These are phyloP conservation scores for Ganoderma resinaceum DNA, from an alignment of 1,284 basidiomycete species.

Conservation along the genomic window DNA sequence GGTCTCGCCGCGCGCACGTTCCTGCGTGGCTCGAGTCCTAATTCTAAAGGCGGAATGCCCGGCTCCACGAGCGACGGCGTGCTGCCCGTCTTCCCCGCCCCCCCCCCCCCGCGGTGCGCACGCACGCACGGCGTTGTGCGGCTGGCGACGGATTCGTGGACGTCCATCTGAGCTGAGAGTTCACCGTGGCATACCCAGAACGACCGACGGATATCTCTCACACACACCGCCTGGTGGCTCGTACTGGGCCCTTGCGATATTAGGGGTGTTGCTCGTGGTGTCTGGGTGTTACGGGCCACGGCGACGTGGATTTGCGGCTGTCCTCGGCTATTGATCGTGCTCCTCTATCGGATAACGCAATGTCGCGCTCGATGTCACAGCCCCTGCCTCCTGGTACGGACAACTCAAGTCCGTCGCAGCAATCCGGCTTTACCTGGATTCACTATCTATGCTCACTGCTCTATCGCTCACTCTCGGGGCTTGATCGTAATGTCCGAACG, in stretches of 20 bases:
- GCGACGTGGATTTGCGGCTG: not conserved
- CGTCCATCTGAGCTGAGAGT: not conserved
- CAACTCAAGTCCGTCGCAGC: constrained; percentile 3
- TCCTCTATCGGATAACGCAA: not conserved
- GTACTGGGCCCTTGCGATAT: not conserved
- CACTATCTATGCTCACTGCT: not conserved
- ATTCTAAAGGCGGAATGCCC: not conserved
- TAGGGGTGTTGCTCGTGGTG: not conserved
- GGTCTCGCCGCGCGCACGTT: not conserved
- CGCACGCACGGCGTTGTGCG: not conserved
- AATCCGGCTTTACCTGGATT: not conserved
- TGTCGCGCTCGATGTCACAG: not conserved
- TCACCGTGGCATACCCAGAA: not conserved
- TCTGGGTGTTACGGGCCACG: not conserved
- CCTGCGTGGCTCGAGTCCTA: not conserved
- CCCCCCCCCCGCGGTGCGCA: not conserved
- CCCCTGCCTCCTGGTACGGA: not conserved
- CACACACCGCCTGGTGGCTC: not conserved
- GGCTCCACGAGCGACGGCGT: not conserved
- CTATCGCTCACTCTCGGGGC: not conserved
- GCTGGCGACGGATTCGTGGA: not conserved
- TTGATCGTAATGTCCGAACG: not conserved
- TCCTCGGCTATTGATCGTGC: not conserved
- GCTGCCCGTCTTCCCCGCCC: not conserved
- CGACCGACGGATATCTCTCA: not conserved